These are phyloP conservation scores for Ramaria rubella DNA, from an alignment of 768 basidiomycete genomes.

Conservation along the genomic window DNA sequence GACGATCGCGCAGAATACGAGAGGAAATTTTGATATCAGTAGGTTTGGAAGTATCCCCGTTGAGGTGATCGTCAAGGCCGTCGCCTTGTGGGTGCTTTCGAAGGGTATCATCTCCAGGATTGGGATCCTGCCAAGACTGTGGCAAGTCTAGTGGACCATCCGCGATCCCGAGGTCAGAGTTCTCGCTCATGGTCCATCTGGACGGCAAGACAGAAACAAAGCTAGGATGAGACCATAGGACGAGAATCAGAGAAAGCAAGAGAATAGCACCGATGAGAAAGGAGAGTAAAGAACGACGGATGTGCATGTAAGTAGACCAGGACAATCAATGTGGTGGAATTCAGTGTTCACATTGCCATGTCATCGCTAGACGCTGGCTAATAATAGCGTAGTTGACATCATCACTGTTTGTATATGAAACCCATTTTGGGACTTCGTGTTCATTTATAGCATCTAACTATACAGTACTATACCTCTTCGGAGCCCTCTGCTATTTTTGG, in stretches of 20 bases:
- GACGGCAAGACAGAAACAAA: background rate
- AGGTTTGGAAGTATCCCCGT: too few relatives aligned
- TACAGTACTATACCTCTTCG: too few relatives aligned
- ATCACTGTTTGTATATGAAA: background rate
- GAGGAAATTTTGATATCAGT: background rate
- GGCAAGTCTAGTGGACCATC: conserved; percentile 3
- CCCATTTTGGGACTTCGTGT: too few relatives aligned
- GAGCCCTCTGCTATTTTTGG: too few relatives aligned
- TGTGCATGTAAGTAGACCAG: conserved; percentile 2
- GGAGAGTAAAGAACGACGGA: conserved; percentile 12
- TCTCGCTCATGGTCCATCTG: background rate
- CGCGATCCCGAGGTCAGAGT: background rate
- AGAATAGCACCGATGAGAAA: conserved; percentile 8
- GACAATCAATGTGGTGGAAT: background rate
- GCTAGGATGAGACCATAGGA: background rate
- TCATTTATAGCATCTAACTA: too few relatives aligned
- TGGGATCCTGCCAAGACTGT: background rate
- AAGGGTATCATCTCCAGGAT: background rate
- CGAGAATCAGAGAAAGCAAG: background rate
- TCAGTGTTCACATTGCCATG: background rate
- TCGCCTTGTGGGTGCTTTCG: background rate
- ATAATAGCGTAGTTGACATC: background rate
- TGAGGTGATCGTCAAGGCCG: too few relatives aligned
- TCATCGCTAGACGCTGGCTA: background rate
- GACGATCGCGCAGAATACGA: conserved; percentile 8